Evolutionary conservation across 1,284 basidiomycete genomes (phyloP).

Genomic region (Leccinum insolens): DNA sequence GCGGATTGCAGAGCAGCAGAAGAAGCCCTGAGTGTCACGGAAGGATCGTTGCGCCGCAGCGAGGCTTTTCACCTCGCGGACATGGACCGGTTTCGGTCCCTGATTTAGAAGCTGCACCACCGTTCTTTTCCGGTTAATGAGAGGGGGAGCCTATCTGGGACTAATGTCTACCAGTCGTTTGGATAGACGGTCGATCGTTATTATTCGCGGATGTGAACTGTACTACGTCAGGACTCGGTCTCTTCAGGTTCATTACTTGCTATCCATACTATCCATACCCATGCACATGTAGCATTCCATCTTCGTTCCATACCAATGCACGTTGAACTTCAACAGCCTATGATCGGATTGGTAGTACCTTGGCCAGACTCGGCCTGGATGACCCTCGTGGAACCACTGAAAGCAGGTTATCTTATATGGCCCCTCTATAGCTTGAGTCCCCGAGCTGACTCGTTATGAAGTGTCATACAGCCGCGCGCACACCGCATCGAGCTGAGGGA

Average conservation of each 20-base stretch:
- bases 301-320: conserved; percentile 1
- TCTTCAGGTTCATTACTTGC: conserved; percentile 6
- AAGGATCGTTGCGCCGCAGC: conserved; percentile 14
- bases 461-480: neutral
- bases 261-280: conserved; percentile 7
- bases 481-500: neutral
- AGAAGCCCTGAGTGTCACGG: conserved; percentile 27
- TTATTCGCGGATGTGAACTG: conserved; percentile 12
- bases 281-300: conserved; percentile 1
- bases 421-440: neutral
- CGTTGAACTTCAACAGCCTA: neutral
- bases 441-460: conserved; percentile 6
- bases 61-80: conserved; percentile 8
- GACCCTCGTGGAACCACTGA: conserved; percentile 6
- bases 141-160: neutral
- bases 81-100: conserved; percentile 10
- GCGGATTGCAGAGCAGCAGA: conserved; percentile 38
- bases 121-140: neutral
- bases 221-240: conserved; percentile 6
- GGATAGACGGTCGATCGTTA: conserved; percentile 13
- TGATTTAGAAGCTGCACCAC: conserved; percentile 23
- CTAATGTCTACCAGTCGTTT: conserved; percentile 1
- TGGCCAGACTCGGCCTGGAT: neutral
- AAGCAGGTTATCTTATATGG: conserved; percentile 4
- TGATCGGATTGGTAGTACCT: conserved; percentile 11